Evolutionary conservation across 139 green algal genomes (phyloP).

Genomic region (Asterochloris erici): DNA sequence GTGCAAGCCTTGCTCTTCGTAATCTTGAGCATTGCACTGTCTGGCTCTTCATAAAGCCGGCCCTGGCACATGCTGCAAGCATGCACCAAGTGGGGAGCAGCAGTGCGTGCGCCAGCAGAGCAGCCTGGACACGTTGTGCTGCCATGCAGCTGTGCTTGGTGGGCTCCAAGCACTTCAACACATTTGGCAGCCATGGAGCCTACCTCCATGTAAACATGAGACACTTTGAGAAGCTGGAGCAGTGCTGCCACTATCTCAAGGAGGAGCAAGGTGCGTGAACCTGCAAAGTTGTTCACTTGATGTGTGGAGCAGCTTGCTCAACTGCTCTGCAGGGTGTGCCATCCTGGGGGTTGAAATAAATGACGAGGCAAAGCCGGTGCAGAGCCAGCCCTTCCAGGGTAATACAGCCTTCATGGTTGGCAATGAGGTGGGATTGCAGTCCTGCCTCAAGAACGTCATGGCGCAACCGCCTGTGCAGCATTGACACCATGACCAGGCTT

Average conservation of each 20-base stretch:
- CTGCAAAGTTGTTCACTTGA: background rate
- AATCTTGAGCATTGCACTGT: background rate
- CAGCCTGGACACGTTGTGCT: background rate
- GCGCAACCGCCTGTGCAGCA: background rate
- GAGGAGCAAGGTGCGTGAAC: constrained; percentile 27
- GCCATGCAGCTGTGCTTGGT: constrained; percentile 75
- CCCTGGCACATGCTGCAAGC: background rate
- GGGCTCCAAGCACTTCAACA: constrained; percentile 78
- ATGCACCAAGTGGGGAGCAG: background rate
- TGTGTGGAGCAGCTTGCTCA: background rate
- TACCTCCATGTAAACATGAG: constrained; percentile 52
- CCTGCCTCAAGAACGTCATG: too few species aligned
- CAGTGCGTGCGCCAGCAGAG: background rate
- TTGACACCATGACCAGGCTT: background rate
- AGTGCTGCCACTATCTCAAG: constrained; percentile 56
- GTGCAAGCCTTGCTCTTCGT: constrained; percentile 1
- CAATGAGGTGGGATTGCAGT: constrained; percentile 66
- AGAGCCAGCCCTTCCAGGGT: constrained; percentile 73
- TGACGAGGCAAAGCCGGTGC: constrained; percentile 61
- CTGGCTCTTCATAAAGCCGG: background rate
- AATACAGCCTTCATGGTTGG: constrained; percentile 89
- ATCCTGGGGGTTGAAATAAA: constrained; percentile 90
- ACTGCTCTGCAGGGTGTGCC: constrained; percentile 41
- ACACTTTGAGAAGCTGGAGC: constrained; percentile 71
- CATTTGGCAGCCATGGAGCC: constrained; percentile 86